phyloP scores from a whole-genome alignment of 176 grass and related monocot species.

The maize (Zea mays) region Zm-B73-REFERENCE-NAM-5.0 NC_050099.1:219240001-219240500 shows the following conservation, averaged over 20 bases:
- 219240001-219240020: not conserved
- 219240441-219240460: conserved; percentile 45
- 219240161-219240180: conserved; percentile 1
- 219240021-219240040: not conserved
- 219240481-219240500: not conserved
- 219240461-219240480: not conserved
- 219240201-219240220: conserved; percentile 31
- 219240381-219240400: conserved; percentile 33
- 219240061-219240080: not conserved
- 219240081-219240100: not conserved
- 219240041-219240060: not conserved
- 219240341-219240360: not conserved
- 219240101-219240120: conserved; percentile 12
- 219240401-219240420: conserved; percentile 20
- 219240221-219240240: conserved; percentile 36
- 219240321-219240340: conserved; percentile 10
- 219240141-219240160: not conserved
- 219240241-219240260: too few species aligned
- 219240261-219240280: conserved; percentile 33
- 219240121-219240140: conserved; percentile 25
- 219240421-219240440: conserved; percentile 2
- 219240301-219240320: conserved; percentile 18
- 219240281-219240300: not conserved
- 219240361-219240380: not conserved
- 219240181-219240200: conserved; percentile 11